Base-by-base conservation (phyloP, 768 basidiomycete genomes). In the Stropharia rugosoannulata region DNA sequence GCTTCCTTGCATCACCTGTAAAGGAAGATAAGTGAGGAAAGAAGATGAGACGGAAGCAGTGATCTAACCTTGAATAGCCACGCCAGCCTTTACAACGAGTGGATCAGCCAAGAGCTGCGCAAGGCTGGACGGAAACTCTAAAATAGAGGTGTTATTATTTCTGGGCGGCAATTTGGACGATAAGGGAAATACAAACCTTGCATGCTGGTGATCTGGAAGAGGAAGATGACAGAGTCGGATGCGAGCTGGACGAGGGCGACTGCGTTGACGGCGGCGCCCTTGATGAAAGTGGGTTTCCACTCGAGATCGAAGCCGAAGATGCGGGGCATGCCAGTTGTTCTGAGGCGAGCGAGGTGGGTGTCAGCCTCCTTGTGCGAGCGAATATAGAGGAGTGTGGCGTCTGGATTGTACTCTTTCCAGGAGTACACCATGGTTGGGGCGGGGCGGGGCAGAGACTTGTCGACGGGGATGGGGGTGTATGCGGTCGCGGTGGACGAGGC, bases 221-320 rank as follows among this genome's bases (percentile, higher is more conserved):
- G 80, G 25, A 87, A 68, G 19, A 90, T 80, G 11, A 68, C 73
- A 3, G 81, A 66, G 3, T 70, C 63, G 58, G 75, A 83, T 2
- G 89, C 86, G 15, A 93, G 78, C 65, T 93, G 90, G 3, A 93
- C 76, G 19, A 93, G 76, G 2, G 91, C 84, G 16, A 89, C 85
- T 19, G 78, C 86, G 64, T 92, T 88, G 67, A 85, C 80, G 25
- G 70, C 63, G 22, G 69, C 64, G 16, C 85, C 83, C 64, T 81
- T 84, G 44, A 60, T 58, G 61, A 70, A 84, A 16, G 64, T 81
- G 0, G 91, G 91, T 57, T 79, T 83, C 90, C 91, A 93, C 69
- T 93, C 91, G 37, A 90, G 74, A 64, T 93, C 91, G 59, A 93
- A 84, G 25, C 91, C 91, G 48, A 82, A 71, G 40, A 75, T 66